Evolutionary conservation across 2,329 filamentous ascomycete genomes (phyloP).

Genomic region (Sporothrix pseudoabietina): DNA sequence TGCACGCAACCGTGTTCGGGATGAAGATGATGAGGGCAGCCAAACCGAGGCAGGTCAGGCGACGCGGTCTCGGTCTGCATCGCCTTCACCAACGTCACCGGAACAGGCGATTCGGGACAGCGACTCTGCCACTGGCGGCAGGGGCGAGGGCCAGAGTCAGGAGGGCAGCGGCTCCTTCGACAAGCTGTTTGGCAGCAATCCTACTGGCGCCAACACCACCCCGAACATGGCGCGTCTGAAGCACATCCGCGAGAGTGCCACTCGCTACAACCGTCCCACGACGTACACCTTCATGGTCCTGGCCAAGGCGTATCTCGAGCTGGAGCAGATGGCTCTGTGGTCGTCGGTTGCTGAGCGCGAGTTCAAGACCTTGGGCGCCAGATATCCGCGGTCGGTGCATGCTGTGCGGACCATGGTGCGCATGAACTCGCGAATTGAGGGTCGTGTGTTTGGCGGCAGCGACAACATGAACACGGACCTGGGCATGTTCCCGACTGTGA

Average conservation of each 20-base stretch:
- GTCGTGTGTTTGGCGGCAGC: conserved; percentile 34
- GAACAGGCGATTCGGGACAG: not conserved
- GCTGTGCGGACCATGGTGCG: conserved; percentile 42
- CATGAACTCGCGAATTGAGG: conserved; percentile 36
- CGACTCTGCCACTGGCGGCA: too few species aligned
- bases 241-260: conserved; percentile 46
- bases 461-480: not conserved
- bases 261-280: conserved; percentile 46
- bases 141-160: too few species aligned
- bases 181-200: not conserved
- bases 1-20: conserved; percentile 26
- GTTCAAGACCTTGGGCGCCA: conserved; percentile 44
- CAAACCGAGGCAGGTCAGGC: not conserved
- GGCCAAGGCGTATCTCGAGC: conserved; percentile 53
- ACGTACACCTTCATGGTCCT: conserved; percentile 53
- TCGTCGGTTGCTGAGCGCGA: conserved; percentile 49
- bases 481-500: not conserved
- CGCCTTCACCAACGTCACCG: not conserved
- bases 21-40: not conserved
- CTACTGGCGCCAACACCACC: not conserved
- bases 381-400: conserved; percentile 47
- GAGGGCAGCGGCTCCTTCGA: too few species aligned
- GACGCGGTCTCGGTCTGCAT: not conserved
- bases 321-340: conserved; percentile 54
- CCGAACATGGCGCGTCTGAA: conserved; percentile 29